Conservation (phyloP, 2,329 filamentous ascomycete species). For the Hypoxylon sp. region DNA sequence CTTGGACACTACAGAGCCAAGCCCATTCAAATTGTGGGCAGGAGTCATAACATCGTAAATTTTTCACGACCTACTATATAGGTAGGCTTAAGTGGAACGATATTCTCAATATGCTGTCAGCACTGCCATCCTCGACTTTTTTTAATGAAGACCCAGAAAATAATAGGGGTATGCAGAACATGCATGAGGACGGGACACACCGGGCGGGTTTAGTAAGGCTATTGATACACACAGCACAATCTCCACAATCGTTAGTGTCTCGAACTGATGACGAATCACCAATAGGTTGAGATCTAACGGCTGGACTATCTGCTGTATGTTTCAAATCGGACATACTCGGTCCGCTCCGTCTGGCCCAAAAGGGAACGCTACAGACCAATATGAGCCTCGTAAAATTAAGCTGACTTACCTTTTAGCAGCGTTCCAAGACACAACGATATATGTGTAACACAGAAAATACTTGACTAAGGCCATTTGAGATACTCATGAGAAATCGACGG, state of each 20-base stretch:
- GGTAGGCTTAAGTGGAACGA: slow-evolving; percentile 13
- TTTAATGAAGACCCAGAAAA: slow-evolving; percentile 1
- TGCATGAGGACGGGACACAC: slow-evolving; percentile 23
- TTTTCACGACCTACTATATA: slow-evolving; percentile 10
- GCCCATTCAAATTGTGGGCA: slow-evolving; percentile 12
- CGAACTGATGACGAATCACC: slow-evolving; percentile 17
- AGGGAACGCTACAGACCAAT: slow-evolving; percentile 5
- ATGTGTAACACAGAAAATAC: slow-evolving; percentile 1
- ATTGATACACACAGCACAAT: slow-evolving; percentile 22
- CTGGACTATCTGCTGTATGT: slow-evolving; percentile 36
- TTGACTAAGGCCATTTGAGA: neutral
- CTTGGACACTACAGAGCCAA: slow-evolving; percentile 12
- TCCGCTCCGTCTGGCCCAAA: slow-evolving; percentile 18
- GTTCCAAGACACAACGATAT: slow-evolving; percentile 5
- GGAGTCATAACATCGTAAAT: slow-evolving; percentile 22
- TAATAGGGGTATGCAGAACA: slow-evolving; percentile 21
- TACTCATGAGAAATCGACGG: slow-evolving; percentile 1
- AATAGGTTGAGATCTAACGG: slow-evolving; percentile 26
- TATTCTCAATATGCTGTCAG: slow-evolving; percentile 7
- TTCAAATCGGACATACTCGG: slow-evolving; percentile 20
- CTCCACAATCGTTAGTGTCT: slow-evolving; percentile 29
- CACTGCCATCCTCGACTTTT: slow-evolving; percentile 1
- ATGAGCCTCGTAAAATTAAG: slow-evolving; percentile 10
- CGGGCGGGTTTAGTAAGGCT: slow-evolving; percentile 11
- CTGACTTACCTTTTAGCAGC: slow-evolving; percentile 7